Base-by-base conservation (phyloP, 2,329 filamentous ascomycete genomes). In the Phaeophleospora eucalypticola region DNA sequence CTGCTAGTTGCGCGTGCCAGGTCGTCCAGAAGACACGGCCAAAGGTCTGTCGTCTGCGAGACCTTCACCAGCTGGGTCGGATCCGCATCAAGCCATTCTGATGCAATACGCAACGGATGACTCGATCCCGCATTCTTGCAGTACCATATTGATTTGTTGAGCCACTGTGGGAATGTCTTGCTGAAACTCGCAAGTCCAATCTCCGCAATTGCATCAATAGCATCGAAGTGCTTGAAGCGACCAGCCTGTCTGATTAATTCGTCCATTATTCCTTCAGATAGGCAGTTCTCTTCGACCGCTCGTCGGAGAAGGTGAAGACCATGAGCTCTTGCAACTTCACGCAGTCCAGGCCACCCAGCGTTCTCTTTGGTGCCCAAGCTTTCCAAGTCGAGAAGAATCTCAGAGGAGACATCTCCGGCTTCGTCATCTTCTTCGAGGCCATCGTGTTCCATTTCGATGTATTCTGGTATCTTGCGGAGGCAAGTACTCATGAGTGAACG, bases 351-450 rank as follows among this genome's bases (percentile, higher is more conserved):
- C 68, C 70, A 72, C 12, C 69, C 69, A 17, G 24, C n/a, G 24
- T 29, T 29, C 24, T 47, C 41, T 2, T 51, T 46, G 21, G 63
- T 60, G 38, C 67, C 69, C 40, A 69, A 65, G 2, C 53, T 51
- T 44, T 72, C 68, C 2, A 73, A 58, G 17, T 72, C 62, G n/a
- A 60, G 57, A 46, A 71, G 73, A n/a, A 72, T 58, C 18, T 69
- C 67, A 14, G 58, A 59, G 4, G 61, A 58, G 4, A 68, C 51
- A 37, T 71, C 69, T 3, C 61, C 58, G 10, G 61, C 62, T 4
- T 65, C 62, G 8, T 65, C 63, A 2, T 56, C 52, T 16, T 68
- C 63, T 8, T 65, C 53, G 20, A 61, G 51, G 38, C 71, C 68
- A 2, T 67, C 55, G 20, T 61, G 62, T 15, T 17, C 27, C 15